Base-by-base conservation (phyloP, 2,329 filamentous ascomycete species). In the Aspergillus cejpii region DNA sequence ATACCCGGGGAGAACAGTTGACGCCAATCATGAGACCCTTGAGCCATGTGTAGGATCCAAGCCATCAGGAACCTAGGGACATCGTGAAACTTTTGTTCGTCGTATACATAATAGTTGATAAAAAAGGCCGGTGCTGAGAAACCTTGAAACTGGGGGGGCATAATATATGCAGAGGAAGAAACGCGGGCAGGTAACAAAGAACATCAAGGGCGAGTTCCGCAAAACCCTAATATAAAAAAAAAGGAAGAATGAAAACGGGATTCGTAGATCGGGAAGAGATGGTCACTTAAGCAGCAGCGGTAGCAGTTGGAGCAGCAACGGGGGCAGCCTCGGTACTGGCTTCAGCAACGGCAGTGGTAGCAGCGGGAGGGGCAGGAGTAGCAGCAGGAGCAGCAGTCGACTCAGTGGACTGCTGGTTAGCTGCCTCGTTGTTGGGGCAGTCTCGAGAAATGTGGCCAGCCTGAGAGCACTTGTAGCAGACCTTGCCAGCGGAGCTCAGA, bases 391-490 rank as follows among this genome's bases (percentile, higher is more conserved):
- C 64, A 47, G 67, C 64, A 47, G 56, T 34, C 24, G 67, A 62
- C 20, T 70, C 60, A 39, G 61, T 57, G 40, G 57, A 54, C 39
- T 64, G 54, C 41, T 61, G 70, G 41, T 53, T 52, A 28, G 57
- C 72, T 46, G 74, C 64, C 56, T 77, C 76, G 56, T 80, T 84
- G 83, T 80, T 89, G 70, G 89, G 85, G 76, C 92, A 96, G 60
- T 97, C 91, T 52, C 91, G 85, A 47, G 88, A 94, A 70, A 97
- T 97, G 72, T 97, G 91, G 42, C 92, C 92, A 47, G 89, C 82
- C 74, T 96, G 87, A 55, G 91, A 88, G 67, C 92, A 98, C 70
- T 90, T 85, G 76, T 98, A 98, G 81, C 92, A 98, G 54, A 90
- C 95, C 82, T 97, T 98, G 65, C 91, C 91, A 52, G 87, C 88